phyloP scores from a whole-genome alignment of 2,329 filamentous ascomycete species.

The Colletotrichum eremochloae region DNA sequence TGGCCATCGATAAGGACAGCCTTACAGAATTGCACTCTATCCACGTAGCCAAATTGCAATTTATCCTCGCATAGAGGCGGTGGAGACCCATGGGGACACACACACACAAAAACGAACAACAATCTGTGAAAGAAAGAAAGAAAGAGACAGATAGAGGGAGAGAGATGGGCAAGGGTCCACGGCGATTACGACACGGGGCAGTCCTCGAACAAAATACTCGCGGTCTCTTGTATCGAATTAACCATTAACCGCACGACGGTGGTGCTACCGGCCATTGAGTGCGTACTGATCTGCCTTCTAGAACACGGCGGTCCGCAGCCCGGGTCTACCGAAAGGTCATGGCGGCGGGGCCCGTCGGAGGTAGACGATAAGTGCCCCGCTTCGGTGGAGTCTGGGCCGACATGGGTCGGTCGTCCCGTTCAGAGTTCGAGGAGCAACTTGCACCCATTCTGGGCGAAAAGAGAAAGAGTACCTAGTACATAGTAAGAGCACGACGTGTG shows the following conservation, averaged over 20 bases:
- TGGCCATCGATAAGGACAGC: not conserved
- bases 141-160: too few species aligned
- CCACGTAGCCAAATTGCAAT: not conserved
- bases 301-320: conserved; percentile 4
- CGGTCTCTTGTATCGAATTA: not conserved
- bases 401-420: not conserved
- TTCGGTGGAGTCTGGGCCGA: not conserved
- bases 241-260: not conserved
- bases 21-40: not conserved
- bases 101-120: too few species aligned
- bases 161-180: not conserved
- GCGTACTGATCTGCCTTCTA: not conserved
- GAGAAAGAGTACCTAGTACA: not conserved
- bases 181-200: not conserved
- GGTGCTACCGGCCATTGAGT: not conserved
- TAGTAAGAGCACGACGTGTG: too few species aligned
- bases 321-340: conserved; percentile 15
- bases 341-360: conserved; percentile 12
- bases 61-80: not conserved
- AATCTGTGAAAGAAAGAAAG: not conserved
- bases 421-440: not conserved
- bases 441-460: not conserved
- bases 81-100: not conserved
- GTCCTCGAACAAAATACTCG: not conserved
- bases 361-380: conserved; percentile 4